Percentiles rank a stretch among this genome's conserved stretches.
Conservation (phyloP, 306 rosid species). For the Potentilla sterilis region DNA sequence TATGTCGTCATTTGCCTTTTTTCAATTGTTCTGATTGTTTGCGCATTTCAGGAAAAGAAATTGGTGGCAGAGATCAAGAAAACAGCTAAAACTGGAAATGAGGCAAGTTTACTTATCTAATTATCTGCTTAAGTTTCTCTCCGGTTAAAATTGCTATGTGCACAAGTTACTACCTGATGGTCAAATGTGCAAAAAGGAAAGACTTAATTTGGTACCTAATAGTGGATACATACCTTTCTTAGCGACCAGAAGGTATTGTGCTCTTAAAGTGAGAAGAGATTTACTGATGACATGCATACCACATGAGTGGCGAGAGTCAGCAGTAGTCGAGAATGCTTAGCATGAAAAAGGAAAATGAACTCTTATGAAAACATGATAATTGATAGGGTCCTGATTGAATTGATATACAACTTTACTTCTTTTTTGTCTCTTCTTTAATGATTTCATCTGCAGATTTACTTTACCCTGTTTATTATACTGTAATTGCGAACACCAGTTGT, state of each 20-base stretch:
- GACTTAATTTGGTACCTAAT: neutral
- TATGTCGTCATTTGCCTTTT: neutral
- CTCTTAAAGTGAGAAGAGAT: neutral
- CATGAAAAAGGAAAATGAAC: neutral
- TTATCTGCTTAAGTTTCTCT: neutral
- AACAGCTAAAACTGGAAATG: slow-evolving; percentile 90
- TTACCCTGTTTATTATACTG: neutral
- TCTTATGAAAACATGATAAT: neutral
- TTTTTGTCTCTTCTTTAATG: neutral
- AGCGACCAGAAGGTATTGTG: neutral
- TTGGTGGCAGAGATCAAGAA: slow-evolving; percentile 93
- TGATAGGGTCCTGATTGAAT: too few relatives aligned
- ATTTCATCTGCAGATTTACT: neutral
- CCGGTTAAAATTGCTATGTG: neutral
- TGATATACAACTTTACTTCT: neutral
- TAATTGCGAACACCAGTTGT: neutral
- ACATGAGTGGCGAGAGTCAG: neutral
- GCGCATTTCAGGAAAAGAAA: slow-evolving; percentile 68
- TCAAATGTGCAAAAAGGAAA: neutral
- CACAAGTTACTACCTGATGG: neutral
- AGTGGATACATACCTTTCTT: neutral
- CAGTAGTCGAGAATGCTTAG: neutral
- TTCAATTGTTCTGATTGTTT: slow-evolving; percentile 19
- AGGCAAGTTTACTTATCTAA: slow-evolving; percentile 43
- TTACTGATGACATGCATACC: neutral